phyloP scores from a whole-genome alignment of 441 rosid species.

The Corymbia calophylla region DNA sequence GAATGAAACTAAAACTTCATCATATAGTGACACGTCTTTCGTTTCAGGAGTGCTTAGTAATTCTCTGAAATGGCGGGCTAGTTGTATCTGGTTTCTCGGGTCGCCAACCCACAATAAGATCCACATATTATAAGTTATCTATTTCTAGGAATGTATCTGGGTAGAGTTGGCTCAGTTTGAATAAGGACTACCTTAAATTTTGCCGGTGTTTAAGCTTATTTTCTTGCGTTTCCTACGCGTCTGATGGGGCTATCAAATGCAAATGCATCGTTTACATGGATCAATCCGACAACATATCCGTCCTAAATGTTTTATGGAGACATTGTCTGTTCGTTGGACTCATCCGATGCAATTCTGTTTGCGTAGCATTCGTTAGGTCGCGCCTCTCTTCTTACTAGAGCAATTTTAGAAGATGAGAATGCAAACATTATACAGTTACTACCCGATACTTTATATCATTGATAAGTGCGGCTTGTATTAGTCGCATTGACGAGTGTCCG shows the following conservation, averaged over 20 bases:
- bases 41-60: neutral
- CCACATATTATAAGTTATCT: neutral
- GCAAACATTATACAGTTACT: neutral
- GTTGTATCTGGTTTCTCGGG: neutral
- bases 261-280: neutral
- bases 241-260: neutral
- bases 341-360: neutral
- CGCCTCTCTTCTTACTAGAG: neutral
- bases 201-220: neutral
- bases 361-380: neutral
- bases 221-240: neutral
- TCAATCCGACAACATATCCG: neutral
- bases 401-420: neutral
- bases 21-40: neutral
- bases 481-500: neutral
- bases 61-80: neutral
- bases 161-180: neutral
- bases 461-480: neutral
- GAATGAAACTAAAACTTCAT: neutral
- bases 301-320: neutral
- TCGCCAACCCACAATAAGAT: neutral
- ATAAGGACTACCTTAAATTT: neutral
- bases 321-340: neutral
- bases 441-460: neutral
- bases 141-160: neutral